Evolutionary conservation across 306 rosid genomes (phyloP).

Genomic region (Malus sieversii): DNA sequence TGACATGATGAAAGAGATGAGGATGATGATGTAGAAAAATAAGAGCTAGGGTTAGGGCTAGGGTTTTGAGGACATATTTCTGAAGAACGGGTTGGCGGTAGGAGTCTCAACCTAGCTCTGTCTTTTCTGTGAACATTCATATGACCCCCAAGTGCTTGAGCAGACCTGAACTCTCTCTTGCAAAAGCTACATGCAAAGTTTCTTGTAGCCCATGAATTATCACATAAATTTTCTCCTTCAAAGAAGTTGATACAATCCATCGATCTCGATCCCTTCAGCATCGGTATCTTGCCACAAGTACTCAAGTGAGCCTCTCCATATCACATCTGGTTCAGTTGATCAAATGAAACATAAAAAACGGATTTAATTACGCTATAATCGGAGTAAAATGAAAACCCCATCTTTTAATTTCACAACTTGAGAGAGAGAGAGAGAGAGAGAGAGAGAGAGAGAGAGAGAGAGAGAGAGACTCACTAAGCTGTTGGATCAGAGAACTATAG

Average conservation of each 20-base stretch:
- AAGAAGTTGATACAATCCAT: slow-evolving; percentile 21
- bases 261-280: slow-evolving; percentile 6
- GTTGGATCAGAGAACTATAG: neutral
- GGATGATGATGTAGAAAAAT: slow-evolving; percentile 14
- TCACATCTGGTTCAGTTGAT: neutral
- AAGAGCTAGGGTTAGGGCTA: slow-evolving; percentile 27
- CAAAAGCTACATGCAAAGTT: slow-evolving; percentile 70
- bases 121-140: slow-evolving; percentile 93
- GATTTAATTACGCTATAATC: neutral
- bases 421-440: slow-evolving; percentile 16
- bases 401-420: slow-evolving; percentile 9
- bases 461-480: slow-evolving; percentile 1
- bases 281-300: slow-evolving; percentile 23
- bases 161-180: slow-evolving; percentile 73
- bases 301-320: slow-evolving; percentile 54
- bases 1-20: slow-evolving; percentile 6
- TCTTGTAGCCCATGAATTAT: slow-evolving; percentile 48
- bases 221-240: slow-evolving; percentile 33
- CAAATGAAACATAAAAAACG: neutral
- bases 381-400: neutral
- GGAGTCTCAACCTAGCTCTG: slow-evolving; percentile 62
- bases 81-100: slow-evolving; percentile 31
- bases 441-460: neutral
- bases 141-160: slow-evolving; percentile 86
- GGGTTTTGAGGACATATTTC: slow-evolving; percentile 15